Evolutionary conservation across 768 basidiomycete species (phyloP).

Genomic region (Gautieria morchelliformis): DNA sequence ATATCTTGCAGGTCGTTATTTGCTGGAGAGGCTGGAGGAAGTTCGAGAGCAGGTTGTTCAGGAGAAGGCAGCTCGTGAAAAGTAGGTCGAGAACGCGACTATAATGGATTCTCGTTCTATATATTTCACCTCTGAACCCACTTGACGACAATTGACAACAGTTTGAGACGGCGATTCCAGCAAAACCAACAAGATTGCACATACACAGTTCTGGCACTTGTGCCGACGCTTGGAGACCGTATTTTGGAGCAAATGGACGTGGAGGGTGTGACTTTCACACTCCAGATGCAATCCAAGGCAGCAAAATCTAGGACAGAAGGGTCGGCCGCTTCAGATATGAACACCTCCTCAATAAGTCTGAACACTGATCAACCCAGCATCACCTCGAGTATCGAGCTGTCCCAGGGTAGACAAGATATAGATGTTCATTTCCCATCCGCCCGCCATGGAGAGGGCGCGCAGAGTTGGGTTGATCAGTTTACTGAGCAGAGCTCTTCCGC

Average conservation of each 20-base stretch:
- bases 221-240: conserved; percentile 20
- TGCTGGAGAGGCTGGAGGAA: conserved; percentile 53
- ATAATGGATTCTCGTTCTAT: not conserved
- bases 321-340: not conserved
- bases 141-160: conserved; percentile 18
- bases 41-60: conserved; percentile 51
- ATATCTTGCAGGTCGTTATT: conserved; percentile 55
- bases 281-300: conserved; percentile 36
- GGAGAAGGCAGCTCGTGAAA: conserved; percentile 56
- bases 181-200: conserved; percentile 71
- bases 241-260: conserved; percentile 33
- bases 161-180: conserved; percentile 62
- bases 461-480: conserved; percentile 38
- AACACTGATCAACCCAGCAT: conserved; percentile 19
- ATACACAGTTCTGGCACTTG: conserved; percentile 56
- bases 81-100: conserved; percentile 34
- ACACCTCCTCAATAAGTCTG: conserved; percentile 13
- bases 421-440: conserved; percentile 26
- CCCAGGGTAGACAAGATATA: conserved; percentile 23
- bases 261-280: conserved; percentile 52
- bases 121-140: not conserved
- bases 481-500: conserved; percentile 3
- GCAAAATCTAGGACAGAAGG: conserved; percentile 14
- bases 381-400: conserved; percentile 27
- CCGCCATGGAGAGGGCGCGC: conserved; percentile 22